These are phyloP conservation scores for Venturia nashicola DNA, from an alignment of 2,329 filamentous ascomycete species.

Conservation along the genomic window DNA sequence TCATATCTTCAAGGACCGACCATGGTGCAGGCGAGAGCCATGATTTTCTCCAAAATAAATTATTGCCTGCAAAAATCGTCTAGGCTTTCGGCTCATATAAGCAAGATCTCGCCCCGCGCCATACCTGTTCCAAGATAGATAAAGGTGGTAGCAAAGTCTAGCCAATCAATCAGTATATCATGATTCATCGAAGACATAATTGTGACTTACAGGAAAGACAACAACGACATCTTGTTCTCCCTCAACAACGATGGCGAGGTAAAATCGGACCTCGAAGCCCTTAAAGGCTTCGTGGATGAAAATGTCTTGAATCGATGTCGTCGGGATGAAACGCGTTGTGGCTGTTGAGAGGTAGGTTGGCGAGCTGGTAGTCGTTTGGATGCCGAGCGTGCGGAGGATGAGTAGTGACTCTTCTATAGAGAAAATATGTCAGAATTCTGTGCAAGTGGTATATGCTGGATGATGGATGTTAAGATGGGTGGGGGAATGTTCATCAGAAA, in stretches of 20 bases:
- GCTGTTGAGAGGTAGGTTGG: slow-evolving; percentile 52
- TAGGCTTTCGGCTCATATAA: slow-evolving; percentile 54
- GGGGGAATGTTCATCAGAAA: slow-evolving; percentile 1
- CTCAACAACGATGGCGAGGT: slow-evolving; percentile 79
- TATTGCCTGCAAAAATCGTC: not conserved
- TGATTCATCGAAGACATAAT: not conserved
- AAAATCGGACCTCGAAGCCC: slow-evolving; percentile 83
- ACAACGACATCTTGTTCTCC: slow-evolving; percentile 82
- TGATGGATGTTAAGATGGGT: not conserved
- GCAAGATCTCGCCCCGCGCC: slow-evolving; percentile 73
- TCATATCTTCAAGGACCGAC: too few species aligned
- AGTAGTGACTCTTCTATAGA: slow-evolving; percentile 68
- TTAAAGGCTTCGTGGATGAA: slow-evolving; percentile 91
- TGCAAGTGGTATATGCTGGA: slow-evolving; percentile 5
- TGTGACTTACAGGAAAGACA: slow-evolving; percentile 63
- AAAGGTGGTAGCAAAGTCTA: slow-evolving; percentile 58
- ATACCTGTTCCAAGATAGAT: slow-evolving; percentile 72
- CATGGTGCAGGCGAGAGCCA: too few species aligned
- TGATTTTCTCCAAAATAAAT: too few species aligned
- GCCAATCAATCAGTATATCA: not conserved
- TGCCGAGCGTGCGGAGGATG: slow-evolving; percentile 75
- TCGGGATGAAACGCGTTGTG: slow-evolving; percentile 72
- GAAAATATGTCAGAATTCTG: slow-evolving; percentile 11
- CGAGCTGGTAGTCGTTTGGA: slow-evolving; percentile 71
- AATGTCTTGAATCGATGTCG: slow-evolving; percentile 82